Percentiles rank a stretch among this genome's conserved stretches.
phyloP scores from a whole-genome alignment of 1,139 yeast genomes.

The Zygotorulaspora mrakii region DNA sequence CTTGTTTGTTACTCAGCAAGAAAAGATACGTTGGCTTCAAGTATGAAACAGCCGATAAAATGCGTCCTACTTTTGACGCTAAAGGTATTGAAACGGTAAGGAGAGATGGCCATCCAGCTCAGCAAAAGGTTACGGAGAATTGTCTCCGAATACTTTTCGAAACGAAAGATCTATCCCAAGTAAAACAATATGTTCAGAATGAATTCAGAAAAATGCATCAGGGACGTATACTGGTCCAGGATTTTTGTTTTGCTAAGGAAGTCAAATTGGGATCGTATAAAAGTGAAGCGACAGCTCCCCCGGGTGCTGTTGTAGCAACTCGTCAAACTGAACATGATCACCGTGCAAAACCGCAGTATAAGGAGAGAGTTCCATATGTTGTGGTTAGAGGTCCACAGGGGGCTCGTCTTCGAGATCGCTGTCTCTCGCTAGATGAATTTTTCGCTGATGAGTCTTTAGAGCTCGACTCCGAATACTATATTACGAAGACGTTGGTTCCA shows the following conservation, averaged over 20 bases:
- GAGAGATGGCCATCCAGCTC: conserved; percentile 92
- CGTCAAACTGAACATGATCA: conserved; percentile 60
- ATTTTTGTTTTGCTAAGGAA: conserved; percentile 89
- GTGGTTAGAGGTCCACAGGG: conserved; percentile 67
- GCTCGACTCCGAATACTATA: conserved; percentile 81
- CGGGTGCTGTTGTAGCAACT: conserved; percentile 82
- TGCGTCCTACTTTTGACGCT: conserved; percentile 74
- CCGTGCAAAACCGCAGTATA: conserved; percentile 78
- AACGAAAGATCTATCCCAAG: conserved; percentile 62
- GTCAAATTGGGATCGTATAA: conserved; percentile 82
- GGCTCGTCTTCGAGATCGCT: conserved; percentile 68
- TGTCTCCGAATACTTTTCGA: conserved; percentile 66
- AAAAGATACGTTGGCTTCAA: conserved; percentile 88
- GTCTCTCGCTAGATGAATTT: conserved; percentile 73
- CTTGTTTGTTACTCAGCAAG: conserved; percentile 76
- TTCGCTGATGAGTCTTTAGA: conserved; percentile 46
- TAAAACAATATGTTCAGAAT: conserved; percentile 58
- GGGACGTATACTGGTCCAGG: conserved; percentile 65
- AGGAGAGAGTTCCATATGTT: conserved; percentile 83
- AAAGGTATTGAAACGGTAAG: conserved; percentile 94
- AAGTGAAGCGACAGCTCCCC: conserved; percentile 68
- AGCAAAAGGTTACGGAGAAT: conserved; percentile 74
- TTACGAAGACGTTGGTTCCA: conserved; percentile 76
- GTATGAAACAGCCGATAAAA: conserved; percentile 57
- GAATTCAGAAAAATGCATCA: conserved; percentile 64